Base-by-base conservation (phyloP, 1,284 basidiomycete species). In the Trichosporon coremiiforme region DNA sequence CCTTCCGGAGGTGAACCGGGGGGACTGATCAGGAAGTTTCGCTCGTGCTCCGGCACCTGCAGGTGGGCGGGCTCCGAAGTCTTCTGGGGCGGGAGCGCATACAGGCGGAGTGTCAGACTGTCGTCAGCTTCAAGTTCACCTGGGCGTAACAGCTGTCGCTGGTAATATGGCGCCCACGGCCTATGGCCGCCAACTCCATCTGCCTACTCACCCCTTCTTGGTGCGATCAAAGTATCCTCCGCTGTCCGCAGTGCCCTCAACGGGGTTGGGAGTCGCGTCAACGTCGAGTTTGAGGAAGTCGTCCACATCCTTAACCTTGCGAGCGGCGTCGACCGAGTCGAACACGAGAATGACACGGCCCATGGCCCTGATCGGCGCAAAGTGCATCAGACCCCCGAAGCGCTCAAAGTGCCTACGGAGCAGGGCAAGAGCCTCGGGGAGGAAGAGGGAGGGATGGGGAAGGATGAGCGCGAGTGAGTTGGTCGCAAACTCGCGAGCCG, bases 1-100 rank as follows among this genome's bases (percentile, higher is more conserved):
- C 96, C 96, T 1, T 97, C 90, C 0, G 96, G 96, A 0, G 97
- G 96, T 0, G 93, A 95, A n/a, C 96, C 97, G 0, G 97, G 97
- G 0, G 96, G 96, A 0, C 95, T 98, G 75, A 99, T 96, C 66
- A 99, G 87, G 84, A 98, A 98, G 85, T 99, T 98, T 85, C 93
- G 93, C 76, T 94, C 91, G 47, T 90, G 79, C 0, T 87, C 85
- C 0, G 96, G 96, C 0, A 93, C 93, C 33, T 86, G 87, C 62
- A 98, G 88, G 76, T 90, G 72, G 29, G 75, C 72, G 31, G 75
- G 84, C 82, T 71, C 83, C 33, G 74, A 64, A 65, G 84, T 74
- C 0, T 89, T 88, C 64, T 91, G 93, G 2, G 87, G 88, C 69
- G 93, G 91, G 0, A 91, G 91, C 29, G 91, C 89, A 80, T 89